Percentiles rank a stretch among this genome's conserved stretches.
Conservation (phyloP, 805 yeast genomes). For the Grigorovia humatica region DNA sequence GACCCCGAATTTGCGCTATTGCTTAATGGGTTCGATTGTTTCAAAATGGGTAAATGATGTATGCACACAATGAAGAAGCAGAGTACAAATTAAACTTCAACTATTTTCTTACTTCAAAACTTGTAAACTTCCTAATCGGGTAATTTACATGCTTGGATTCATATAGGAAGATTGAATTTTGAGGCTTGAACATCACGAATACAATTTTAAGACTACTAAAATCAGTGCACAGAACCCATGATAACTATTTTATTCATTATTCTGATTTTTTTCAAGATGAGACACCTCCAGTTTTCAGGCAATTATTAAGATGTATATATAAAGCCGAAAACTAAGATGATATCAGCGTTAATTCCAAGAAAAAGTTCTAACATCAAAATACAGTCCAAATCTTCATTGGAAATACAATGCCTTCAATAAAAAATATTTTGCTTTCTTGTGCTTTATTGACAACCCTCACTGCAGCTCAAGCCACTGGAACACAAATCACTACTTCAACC, state of each 20-base stretch:
- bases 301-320: not conserved
- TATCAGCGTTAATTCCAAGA: too few species aligned
- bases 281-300: too few species aligned
- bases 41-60: not conserved
- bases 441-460: not conserved
- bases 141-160: not conserved
- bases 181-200: not conserved
- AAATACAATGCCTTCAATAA: not conserved
- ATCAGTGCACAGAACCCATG: not conserved
- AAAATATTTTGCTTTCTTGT: not conserved
- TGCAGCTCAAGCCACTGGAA: not conserved
- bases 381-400: too few species aligned
- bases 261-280: not conserved
- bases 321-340: too few species aligned
- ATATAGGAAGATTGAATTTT: not conserved
- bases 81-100: not conserved
- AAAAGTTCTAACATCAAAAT: too few species aligned
- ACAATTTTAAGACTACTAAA: too few species aligned
- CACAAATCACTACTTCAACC: not conserved
- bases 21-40: too few species aligned
- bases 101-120: not conserved
- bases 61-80: not conserved
- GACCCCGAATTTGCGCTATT: not conserved
- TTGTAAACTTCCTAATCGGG: constrained; percentile 6
- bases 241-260: not conserved